Evolutionary conservation across 352 stramenopile genomes (phyloP).

Genomic region (Globisporangium radiosum): DNA sequence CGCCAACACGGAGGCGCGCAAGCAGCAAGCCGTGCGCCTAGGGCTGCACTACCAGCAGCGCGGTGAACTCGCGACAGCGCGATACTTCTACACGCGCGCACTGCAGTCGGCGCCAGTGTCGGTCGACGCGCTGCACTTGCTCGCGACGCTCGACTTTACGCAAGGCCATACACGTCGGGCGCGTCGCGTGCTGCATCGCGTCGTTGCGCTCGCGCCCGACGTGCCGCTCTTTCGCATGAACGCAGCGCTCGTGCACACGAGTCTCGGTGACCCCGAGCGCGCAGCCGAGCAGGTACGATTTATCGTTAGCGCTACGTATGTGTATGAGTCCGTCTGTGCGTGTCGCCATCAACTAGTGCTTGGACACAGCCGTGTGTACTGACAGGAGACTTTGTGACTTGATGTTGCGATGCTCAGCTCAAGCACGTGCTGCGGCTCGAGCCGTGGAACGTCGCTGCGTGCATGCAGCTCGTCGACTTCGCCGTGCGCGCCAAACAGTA

Average conservation of each 20-base stretch:
- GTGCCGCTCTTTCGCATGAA: constrained; percentile 26
- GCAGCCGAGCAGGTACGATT: constrained; percentile 1
- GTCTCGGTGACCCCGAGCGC: not conserved
- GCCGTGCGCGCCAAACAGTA: constrained; percentile 1
- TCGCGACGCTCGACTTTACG: constrained; percentile 29
- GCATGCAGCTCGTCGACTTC: constrained; percentile 25
- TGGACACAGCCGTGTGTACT: no score
- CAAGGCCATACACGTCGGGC: constrained; percentile 12
- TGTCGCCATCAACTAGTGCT: no score
- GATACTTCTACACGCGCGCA: constrained; percentile 25
- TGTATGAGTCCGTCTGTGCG: not conserved
- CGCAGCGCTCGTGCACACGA: constrained; percentile 1
- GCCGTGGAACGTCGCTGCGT: constrained; percentile 12
- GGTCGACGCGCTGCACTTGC: constrained; percentile 40
- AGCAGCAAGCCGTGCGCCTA: constrained; percentile 15
- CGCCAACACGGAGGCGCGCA: constrained; percentile 7
- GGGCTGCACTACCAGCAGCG: constrained; percentile 26
- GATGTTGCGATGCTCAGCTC: constrained; percentile 1
- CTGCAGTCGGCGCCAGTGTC: constrained; percentile 5
- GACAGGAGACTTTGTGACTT: no score
- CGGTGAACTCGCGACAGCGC: constrained; percentile 16
- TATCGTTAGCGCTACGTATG: not conserved
- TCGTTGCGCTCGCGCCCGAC: constrained; percentile 14
- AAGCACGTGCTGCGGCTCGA: constrained; percentile 16
- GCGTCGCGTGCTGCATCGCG: constrained; percentile 14